phyloP scores from a whole-genome alignment of 164 flowering plant species.

The Tetrastigma voinierianum region DNA sequence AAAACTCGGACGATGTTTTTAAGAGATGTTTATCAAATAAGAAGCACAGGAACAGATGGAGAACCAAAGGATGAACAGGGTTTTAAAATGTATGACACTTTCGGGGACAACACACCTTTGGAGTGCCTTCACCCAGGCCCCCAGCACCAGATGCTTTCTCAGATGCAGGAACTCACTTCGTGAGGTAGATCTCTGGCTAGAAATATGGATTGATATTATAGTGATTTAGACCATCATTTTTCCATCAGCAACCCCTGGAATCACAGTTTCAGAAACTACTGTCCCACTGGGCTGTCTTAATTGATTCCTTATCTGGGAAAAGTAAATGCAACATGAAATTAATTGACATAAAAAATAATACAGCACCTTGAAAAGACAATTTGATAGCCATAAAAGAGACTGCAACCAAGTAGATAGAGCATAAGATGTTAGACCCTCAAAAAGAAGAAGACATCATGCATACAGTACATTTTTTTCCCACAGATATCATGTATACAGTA shows the following conservation, averaged over 20 bases:
- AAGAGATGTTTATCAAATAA: too few relatives aligned
- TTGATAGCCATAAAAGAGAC: too few relatives aligned
- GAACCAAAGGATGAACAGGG: neutral
- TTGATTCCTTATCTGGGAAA: constrained; percentile 31
- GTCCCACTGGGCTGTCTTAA: constrained; percentile 22
- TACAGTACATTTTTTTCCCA: too few relatives aligned
- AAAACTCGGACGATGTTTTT: neutral
- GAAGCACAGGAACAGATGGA: neutral
- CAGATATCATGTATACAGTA: too few relatives aligned
- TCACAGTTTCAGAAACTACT: constrained; percentile 19
- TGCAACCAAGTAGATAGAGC: too few relatives aligned
- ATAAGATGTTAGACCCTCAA: too few relatives aligned
- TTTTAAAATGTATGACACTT: neutral
- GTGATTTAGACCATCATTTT: constrained; percentile 33
- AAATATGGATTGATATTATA: constrained; percentile 44
- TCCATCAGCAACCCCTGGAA: constrained; percentile 29
- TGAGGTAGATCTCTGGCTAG: constrained; percentile 60
- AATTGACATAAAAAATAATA: neutral
- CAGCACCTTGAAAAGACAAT: neutral
- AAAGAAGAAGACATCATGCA: too few relatives aligned
- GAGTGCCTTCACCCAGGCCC: constrained; percentile 86
- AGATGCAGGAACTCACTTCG: constrained; percentile 40
- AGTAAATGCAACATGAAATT: neutral
- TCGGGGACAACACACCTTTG: constrained; percentile 59
- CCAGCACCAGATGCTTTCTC: constrained; percentile 41